These are phyloP conservation scores for Rhizoctonia solani DNA, from an alignment of 1,284 basidiomycete species.

Conservation along the genomic window DNA sequence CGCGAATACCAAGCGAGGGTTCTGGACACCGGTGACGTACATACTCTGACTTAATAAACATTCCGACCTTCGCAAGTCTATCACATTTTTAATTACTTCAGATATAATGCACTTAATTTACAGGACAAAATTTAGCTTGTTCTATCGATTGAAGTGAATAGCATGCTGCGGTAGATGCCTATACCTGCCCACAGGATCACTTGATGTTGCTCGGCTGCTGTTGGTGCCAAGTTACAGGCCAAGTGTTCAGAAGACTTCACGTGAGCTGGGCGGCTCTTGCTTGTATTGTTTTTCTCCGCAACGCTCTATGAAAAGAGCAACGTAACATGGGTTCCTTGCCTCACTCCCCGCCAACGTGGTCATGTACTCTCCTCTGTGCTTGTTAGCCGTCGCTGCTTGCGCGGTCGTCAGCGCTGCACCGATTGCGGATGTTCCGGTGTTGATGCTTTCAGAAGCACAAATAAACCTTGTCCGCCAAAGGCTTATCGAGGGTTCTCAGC, in stretches of 20 bases:
- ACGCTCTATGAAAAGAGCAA: constrained; percentile 13
- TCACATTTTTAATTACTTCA: too few species aligned
- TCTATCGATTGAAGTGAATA: too few species aligned
- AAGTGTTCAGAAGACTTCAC: constrained; percentile 6
- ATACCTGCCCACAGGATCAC: background rate
- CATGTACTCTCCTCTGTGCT: background rate
- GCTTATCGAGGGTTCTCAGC: constrained; percentile 16
- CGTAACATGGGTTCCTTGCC: background rate
- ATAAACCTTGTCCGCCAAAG: constrained; percentile 27
- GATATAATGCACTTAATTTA: too few species aligned
- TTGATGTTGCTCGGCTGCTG: background rate
- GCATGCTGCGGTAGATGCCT: too few species aligned
- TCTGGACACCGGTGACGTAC: too few species aligned
- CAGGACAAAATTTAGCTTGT: too few species aligned
- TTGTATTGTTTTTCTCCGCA: constrained; percentile 3
- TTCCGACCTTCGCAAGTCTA: too few species aligned
- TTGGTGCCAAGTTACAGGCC: background rate
- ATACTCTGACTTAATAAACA: too few species aligned
- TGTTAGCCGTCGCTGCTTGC: background rate
- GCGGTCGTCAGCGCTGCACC: background rate
- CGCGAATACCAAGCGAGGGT: too few species aligned
- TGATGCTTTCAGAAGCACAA: background rate
- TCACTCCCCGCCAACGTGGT: background rate
- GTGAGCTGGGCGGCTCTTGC: constrained; percentile 3
- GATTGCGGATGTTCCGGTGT: constrained; percentile 14